Conservation (phyloP, 2,329 filamentous ascomycete species). For the Exophiala sideris region DNA sequence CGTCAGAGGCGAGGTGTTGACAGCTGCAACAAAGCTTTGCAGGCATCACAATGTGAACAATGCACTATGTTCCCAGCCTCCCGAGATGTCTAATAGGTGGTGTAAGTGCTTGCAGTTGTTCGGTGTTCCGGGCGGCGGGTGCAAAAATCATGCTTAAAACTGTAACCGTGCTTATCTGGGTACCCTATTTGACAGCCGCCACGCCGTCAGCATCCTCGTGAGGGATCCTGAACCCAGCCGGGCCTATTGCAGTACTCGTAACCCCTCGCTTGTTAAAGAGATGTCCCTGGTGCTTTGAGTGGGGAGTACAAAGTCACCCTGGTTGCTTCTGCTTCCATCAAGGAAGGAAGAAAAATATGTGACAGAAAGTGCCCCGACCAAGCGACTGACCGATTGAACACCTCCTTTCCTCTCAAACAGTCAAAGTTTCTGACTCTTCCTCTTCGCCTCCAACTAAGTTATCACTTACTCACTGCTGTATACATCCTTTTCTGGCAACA, state of each 20-base stretch:
- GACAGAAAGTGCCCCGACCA: not conserved
- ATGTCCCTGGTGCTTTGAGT: too few species aligned
- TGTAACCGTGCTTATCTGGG: too few species aligned
- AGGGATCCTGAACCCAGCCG: too few species aligned
- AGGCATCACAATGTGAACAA: not conserved
- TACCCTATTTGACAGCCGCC: too few species aligned
- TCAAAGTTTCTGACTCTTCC: constrained; percentile 4
- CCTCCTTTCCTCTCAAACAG: constrained; percentile 1
- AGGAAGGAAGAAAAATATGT: not conserved
- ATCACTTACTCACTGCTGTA: constrained; percentile 10
- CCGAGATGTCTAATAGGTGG: not conserved
- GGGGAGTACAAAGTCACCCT: not conserved
- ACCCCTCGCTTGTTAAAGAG: too few species aligned
- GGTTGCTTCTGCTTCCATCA: not conserved
- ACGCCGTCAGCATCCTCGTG: too few species aligned
- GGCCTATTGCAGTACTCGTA: too few species aligned
- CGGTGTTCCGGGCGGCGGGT: too few species aligned
- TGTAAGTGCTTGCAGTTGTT: not conserved
- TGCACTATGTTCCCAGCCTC: not conserved
- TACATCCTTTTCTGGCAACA: constrained; percentile 9
- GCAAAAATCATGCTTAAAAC: too few species aligned
- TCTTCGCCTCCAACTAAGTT: constrained; percentile 3
- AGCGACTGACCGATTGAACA: not conserved
- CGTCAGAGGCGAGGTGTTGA: not conserved
- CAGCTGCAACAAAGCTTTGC: not conserved